Evolutionary conservation across 345 rosid species (phyloP).

Genomic region (Boechera stricta): DNA sequence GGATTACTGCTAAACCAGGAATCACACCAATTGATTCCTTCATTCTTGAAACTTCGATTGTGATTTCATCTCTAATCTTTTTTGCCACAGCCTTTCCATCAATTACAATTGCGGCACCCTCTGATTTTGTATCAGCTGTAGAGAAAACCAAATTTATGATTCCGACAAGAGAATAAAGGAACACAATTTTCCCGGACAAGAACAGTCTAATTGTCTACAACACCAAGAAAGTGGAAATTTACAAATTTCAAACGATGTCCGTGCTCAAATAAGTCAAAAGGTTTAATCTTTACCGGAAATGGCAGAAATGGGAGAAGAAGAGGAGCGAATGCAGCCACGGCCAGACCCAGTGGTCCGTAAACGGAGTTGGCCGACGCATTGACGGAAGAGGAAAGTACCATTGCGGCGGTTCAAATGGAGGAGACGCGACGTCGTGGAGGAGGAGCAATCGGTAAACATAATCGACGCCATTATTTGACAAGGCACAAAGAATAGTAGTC

Average conservation of each 20-base stretch:
- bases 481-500: conserved; percentile 8
- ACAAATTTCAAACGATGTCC: background rate
- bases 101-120: conserved; percentile 62
- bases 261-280: background rate
- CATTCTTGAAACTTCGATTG: conserved; percentile 70
- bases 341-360: conserved; percentile 28
- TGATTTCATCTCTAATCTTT: conserved; percentile 71
- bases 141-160: background rate
- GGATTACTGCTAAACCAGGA: conserved; percentile 86
- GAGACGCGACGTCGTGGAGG: conserved; percentile 53
- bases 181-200: background rate
- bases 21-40: conserved; percentile 71
- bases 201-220: background rate
- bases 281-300: conserved; percentile 35
- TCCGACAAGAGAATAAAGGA: background rate
- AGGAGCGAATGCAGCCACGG: conserved; percentile 38
- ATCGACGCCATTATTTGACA: conserved; percentile 49
- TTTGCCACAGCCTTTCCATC: conserved; percentile 81
- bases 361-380: conserved; percentile 43
- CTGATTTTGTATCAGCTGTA: conserved; percentile 48
- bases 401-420: conserved; percentile 44
- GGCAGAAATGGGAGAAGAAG: conserved; percentile 40
- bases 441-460: conserved; percentile 53
- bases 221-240: background rate
- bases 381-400: conserved; percentile 36